Evolutionary conservation across 371 early-diverging fungal genomes (phyloP), one percentile per base, ranked within the genome.

Genomic region (Synchytrium microbalum): DNA sequence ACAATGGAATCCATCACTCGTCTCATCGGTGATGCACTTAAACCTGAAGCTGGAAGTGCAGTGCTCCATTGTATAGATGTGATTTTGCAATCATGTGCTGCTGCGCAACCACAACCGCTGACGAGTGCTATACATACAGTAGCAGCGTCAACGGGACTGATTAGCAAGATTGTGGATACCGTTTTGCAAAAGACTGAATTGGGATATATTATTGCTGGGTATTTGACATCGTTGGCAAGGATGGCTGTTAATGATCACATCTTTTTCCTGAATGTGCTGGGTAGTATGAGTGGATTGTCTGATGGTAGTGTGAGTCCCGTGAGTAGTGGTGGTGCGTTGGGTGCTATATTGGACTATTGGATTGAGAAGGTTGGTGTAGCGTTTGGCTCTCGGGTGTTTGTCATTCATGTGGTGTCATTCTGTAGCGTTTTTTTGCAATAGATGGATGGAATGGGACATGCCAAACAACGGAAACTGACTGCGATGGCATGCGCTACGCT

Each of bases 401-500:
- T 32, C 3, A 25, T 2, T 26, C 38, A 27, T 23, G 32, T 53
- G 2, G n/a, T 54, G 0, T 29, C 57, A 27, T 33, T 5, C n/a
- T 13, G 55, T 24, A 25, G 14, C 23, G 2, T 53, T 33, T 16
- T 26, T 38, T 29, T 56, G 14, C 33, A 28, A 30, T 66, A 89
- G 88, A 88, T 86, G 76, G 92, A 91, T 65, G 84, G 83, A 55
- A 77, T 89, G 31, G 84, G 87, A 0, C 87, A 90, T 63, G 76
- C 85, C 30, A 84, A 86, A 64, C 78, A 84, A 59, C 78, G 88
- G 30, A 89, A 89, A 68, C 73, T 91, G 58, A 80, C 81, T 38
- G 87, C 87, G 3, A 77, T 91, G 75, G 89, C 83, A 0, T 75
- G 85, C 60, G 83, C 86, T 5, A 77, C 76, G 32, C 72, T 90